phyloP scores from a whole-genome alignment of 176 grass and related monocot genomes.

The Oryza rufipogon region DNA sequence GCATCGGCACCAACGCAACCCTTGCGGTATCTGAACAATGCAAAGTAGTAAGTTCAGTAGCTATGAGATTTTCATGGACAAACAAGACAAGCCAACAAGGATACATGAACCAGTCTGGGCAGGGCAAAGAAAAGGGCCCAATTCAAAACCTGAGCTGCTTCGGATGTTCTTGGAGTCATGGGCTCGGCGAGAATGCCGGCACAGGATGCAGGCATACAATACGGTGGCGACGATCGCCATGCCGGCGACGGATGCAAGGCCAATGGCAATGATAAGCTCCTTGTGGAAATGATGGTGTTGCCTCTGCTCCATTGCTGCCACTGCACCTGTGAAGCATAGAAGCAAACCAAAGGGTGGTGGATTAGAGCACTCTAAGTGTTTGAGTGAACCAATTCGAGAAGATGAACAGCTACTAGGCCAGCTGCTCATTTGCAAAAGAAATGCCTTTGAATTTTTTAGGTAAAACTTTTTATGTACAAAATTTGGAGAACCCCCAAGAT shows the following conservation, averaged over 20 bases:
- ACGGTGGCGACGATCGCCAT: constrained; percentile 44
- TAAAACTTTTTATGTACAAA: background rate
- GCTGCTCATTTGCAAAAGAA: background rate
- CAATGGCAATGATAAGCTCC: constrained; percentile 66
- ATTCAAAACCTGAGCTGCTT: constrained; percentile 58
- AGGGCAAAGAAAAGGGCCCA: background rate
- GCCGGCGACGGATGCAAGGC: constrained; percentile 60
- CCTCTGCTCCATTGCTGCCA: constrained; percentile 45
- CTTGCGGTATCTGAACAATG: constrained; percentile 58
- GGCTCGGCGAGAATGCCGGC: constrained; percentile 54
- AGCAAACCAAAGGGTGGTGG: constrained; percentile 8
- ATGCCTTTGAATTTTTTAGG: background rate
- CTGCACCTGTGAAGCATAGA: constrained; percentile 29
- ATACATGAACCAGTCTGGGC: background rate
- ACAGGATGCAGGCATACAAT: constrained; percentile 63
- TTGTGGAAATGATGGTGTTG: constrained; percentile 61
- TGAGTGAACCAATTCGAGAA: background rate
- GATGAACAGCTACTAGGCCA: background rate
- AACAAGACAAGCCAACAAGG: constrained; percentile 21
- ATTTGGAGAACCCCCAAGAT: background rate
- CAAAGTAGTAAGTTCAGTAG: constrained; percentile 17
- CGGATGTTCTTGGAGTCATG: constrained; percentile 56
- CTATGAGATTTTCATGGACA: constrained; percentile 28
- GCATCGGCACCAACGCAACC: constrained; percentile 67
- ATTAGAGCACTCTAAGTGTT: background rate